Conservation (phyloP, 2,329 filamentous ascomycete genomes). For the Parastagonospora avenae region DNA sequence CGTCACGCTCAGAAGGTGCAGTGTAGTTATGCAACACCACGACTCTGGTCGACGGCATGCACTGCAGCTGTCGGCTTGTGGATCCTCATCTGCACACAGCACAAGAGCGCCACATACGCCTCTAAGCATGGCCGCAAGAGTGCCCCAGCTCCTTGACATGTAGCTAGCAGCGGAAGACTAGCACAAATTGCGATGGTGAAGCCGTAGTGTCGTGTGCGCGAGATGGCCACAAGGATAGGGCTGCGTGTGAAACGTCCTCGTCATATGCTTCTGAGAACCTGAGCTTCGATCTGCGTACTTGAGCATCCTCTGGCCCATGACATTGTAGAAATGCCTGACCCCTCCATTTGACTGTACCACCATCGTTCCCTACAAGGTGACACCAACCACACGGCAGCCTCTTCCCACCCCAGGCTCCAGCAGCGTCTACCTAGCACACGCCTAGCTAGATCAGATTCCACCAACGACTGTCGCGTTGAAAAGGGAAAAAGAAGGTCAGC, state of each 20-base stretch:
- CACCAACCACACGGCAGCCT: constrained; percentile 11
- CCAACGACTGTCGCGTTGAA: constrained; percentile 3
- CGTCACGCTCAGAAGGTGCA: background rate
- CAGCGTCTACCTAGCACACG: background rate
- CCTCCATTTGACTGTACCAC: constrained; percentile 15
- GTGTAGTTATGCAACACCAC: constrained; percentile 8
- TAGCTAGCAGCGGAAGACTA: constrained; percentile 33
- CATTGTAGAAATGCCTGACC: constrained; percentile 19
- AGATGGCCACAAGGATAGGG: constrained; percentile 40
- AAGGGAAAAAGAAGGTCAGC: constrained; percentile 17
- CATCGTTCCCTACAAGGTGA: constrained; percentile 24
- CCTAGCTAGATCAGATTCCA: background rate
- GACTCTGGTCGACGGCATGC: background rate
- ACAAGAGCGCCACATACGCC: constrained; percentile 42
- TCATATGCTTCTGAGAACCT: constrained; percentile 33
- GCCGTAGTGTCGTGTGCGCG: constrained; percentile 28
- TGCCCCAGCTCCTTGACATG: constrained; percentile 36
- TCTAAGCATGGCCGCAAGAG: constrained; percentile 36
- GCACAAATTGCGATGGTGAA: constrained; percentile 33
- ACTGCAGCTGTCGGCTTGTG: constrained; percentile 17
- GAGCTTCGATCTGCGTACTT: constrained; percentile 38
- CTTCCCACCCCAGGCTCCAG: background rate
- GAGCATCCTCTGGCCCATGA: constrained; percentile 35
- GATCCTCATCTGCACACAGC: constrained; percentile 27
- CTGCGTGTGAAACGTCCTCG: constrained; percentile 31